These are phyloP conservation scores for Phytophthora cactorum DNA, from an alignment of 352 stramenopile genomes.

Conservation along the genomic window DNA sequence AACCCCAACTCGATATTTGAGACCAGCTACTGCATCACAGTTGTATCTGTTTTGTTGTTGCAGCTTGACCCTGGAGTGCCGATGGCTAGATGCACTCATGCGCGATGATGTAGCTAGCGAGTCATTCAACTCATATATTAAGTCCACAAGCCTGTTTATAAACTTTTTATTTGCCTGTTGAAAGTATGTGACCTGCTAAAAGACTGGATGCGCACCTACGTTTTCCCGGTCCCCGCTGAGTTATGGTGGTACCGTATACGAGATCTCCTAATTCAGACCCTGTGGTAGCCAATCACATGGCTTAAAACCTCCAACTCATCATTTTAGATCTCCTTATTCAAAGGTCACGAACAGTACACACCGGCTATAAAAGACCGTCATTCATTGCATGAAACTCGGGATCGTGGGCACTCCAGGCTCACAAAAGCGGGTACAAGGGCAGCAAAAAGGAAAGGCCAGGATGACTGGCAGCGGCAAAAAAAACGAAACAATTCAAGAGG, in stretches of 20 bases:
- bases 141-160: too few species aligned
- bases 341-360: conserved; percentile 5
- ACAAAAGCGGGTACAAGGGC: neutral
- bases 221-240: too few species aligned
- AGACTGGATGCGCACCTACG: too few species aligned
- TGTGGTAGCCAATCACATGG: conserved; percentile 8
- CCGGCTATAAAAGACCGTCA: neutral
- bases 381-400: conserved; percentile 22
- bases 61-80: too few species aligned
- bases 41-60: too few species aligned
- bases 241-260: conserved; percentile 15
- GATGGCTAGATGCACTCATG: too few species aligned
- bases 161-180: too few species aligned
- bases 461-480: neutral
- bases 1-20: too few species aligned
- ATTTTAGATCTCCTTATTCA: conserved; percentile 17
- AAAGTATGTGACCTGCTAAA: too few species aligned
- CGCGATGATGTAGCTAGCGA: too few species aligned
- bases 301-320: neutral
- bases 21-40: too few species aligned
- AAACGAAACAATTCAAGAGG: conserved; percentile 10
- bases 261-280: conserved; percentile 22
- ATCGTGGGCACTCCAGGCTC: conserved; percentile 10
- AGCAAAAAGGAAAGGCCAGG: conserved; percentile 1
- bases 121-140: too few species aligned